Evolutionary conservation across 345 rosid species (phyloP).

Genomic region (Hibiscus syriacus): DNA sequence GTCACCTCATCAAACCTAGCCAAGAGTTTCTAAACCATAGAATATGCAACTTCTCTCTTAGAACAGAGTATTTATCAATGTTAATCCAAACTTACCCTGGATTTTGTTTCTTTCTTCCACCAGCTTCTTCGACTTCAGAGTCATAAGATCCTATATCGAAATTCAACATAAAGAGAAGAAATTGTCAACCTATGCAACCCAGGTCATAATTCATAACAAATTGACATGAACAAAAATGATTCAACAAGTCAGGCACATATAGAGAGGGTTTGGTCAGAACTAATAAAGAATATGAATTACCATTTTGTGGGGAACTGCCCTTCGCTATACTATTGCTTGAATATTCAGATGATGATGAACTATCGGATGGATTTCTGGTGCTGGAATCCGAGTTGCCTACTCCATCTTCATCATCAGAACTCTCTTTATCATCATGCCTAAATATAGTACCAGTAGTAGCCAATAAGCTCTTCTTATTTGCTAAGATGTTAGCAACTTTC

Average conservation of each 20-base stretch:
- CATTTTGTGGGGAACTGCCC: too few species aligned
- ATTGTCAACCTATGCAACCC: constrained; percentile 5
- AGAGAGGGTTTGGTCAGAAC: neutral
- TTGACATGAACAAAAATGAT: neutral
- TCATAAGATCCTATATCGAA: constrained; percentile 22
- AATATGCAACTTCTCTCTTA: neutral
- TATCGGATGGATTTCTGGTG: constrained; percentile 50
- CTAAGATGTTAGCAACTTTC: constrained; percentile 25
- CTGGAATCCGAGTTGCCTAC: too few species aligned
- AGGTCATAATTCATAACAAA: neutral
- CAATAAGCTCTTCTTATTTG: constrained; percentile 32
- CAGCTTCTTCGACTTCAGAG: constrained; percentile 13
- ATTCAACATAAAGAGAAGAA: constrained; percentile 5
- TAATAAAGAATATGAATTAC: constrained; percentile 29
- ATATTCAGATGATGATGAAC: constrained; percentile 26
- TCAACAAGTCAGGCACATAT: neutral
- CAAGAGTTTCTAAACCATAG: neutral
- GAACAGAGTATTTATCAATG: neutral
- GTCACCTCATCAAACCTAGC: neutral
- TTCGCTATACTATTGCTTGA: constrained; percentile 45
- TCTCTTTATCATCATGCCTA: constrained; percentile 31
- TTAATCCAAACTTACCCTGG: constrained; percentile 24
- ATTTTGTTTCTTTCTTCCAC: constrained; percentile 8
- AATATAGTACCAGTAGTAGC: constrained; percentile 33
- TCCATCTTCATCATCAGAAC: too few species aligned